Evolutionary conservation across 495 filamentous ascomycete species (phyloP), one percentile per base, ranked within the genome.

Genomic region (Daldinia vernicosa): DNA sequence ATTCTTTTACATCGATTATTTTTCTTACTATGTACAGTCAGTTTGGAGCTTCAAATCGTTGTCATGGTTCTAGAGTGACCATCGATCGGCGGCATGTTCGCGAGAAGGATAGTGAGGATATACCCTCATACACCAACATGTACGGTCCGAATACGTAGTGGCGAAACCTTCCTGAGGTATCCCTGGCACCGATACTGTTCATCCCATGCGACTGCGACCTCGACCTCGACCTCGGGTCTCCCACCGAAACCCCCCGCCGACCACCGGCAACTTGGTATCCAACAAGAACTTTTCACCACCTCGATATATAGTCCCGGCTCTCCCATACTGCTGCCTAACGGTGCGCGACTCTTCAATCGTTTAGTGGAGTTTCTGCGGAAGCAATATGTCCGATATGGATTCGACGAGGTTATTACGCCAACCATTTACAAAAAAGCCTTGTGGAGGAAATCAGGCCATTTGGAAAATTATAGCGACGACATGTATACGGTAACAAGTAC

Each of bases 401-500:
- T 96, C 81, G 85, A 92, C 65, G 94, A 98, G 78, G 94, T 98
- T 65, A 86, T 97, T 63, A 97, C 94, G 3, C 94, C 94, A 3
- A 96, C 90, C 30, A 96, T 98, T 67, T 98, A 96, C 85, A 98
- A 97, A 79, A 90, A 90, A 74, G 89, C 91, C 1, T 82, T 98
- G 56, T 98, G 94, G 94, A 88, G 92, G 74, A 89, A 89, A 56
- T 95, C 92, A 4, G 94, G 94, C 2, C 94, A 98, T 72, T 92
- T 94, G 88, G 90, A 95, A 37, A 97, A 97, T 78, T 98, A 97
- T 80, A 90, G 92, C 69, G 90, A 97, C 75, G 93, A 97, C 74
- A 98, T 98, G 94, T 98, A 93, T 82, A 89, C 91, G 62, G 94
- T 97, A 28, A 91, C 87, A 84, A 61, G 86, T 86, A 77, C 75